Conservation (phyloP, 1,284 basidiomycete species). For the Cutaneotrichosporon sp. region DNA sequence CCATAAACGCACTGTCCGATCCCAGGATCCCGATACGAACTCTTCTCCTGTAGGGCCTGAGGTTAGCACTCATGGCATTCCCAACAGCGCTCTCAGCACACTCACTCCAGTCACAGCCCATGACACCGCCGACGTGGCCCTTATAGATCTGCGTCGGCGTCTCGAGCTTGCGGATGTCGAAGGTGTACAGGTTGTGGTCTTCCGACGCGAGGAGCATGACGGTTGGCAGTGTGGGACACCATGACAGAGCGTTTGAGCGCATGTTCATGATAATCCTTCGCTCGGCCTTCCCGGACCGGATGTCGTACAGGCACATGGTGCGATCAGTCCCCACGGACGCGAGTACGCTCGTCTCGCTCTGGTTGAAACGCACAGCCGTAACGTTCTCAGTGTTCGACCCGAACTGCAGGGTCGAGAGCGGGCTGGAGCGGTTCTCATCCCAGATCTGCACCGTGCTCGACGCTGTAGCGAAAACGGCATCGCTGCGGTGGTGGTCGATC, state of each 20-base stretch:
- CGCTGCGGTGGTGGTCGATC: slow-evolving; percentile 86
- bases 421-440: slow-evolving; percentile 85
- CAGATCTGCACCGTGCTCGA: slow-evolving; percentile 92
- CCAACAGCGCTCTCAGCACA: slow-evolving; percentile 18
- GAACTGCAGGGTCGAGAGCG: slow-evolving; percentile 75
- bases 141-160: slow-evolving; percentile 93
- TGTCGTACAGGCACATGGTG: slow-evolving; percentile 92
- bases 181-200: slow-evolving; percentile 98
- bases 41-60: slow-evolving; percentile 80
- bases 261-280: slow-evolving; percentile 86
- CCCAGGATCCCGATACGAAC: slow-evolving; percentile 94
- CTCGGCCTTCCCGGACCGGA: slow-evolving; percentile 91
- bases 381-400: slow-evolving; percentile 80
- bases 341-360: slow-evolving; percentile 85
- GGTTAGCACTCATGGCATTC: too few relatives aligned
- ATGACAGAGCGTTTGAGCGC: slow-evolving; percentile 80
- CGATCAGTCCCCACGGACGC: slow-evolving; percentile 91
- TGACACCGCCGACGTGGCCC: slow-evolving; percentile 92
- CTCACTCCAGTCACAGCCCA: slow-evolving; percentile 80
- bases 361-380: slow-evolving; percentile 83
- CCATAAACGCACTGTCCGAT: slow-evolving; percentile 92
- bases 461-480: slow-evolving; percentile 86
- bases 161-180: slow-evolving; percentile 82
- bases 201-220: slow-evolving; percentile 87
- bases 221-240: slow-evolving; percentile 95